These are phyloP conservation scores for Raffaelea albimanens DNA, from an alignment of 2,329 filamentous ascomycete species.

Conservation along the genomic window DNA sequence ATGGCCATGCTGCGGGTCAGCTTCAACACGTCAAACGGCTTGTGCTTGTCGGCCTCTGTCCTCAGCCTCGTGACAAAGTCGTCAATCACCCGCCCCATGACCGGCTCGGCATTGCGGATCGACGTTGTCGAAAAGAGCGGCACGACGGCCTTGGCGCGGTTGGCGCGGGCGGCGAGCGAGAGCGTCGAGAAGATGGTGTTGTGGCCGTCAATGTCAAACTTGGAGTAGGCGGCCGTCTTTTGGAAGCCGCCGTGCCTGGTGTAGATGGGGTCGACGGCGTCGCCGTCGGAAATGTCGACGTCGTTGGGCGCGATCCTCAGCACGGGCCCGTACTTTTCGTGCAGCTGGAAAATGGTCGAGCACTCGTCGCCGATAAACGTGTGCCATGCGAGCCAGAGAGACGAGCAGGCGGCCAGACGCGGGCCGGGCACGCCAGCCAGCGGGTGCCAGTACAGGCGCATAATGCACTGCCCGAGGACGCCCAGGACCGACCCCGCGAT, in stretches of 20 bases:
- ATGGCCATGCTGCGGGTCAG: conserved; percentile 6
- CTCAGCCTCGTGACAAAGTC: conserved; percentile 1
- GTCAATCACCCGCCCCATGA: not conserved
- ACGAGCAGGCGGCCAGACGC: conserved; percentile 17
- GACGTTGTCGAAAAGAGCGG: conserved; percentile 3
- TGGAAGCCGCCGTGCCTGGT: conserved; percentile 8
- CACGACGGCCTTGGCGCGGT: not conserved
- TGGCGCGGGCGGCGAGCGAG: not conserved
- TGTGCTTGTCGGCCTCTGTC: not conserved
- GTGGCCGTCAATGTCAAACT: conserved; percentile 9
- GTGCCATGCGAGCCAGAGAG: conserved; percentile 9
- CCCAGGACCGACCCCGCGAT: too few species aligned
- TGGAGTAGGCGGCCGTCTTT: conserved; percentile 6
- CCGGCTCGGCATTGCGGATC: conserved; percentile 1
- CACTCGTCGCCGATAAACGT: conserved; percentile 7
- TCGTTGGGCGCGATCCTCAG: conserved; percentile 10
- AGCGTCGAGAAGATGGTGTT: conserved; percentile 8
- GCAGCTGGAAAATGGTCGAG: conserved; percentile 5
- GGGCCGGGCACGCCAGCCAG: conserved; percentile 23
- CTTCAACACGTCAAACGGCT: not conserved
- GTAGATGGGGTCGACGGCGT: conserved; percentile 8
- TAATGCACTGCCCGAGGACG: too few species aligned
- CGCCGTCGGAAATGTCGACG: conserved; percentile 6
- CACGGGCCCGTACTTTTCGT: conserved; percentile 10
- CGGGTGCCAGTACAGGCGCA: conserved; percentile 24